Evolutionary conservation across 2,329 filamentous ascomycete species (phyloP).

Genomic region (Diplodia scrobiculata): DNA sequence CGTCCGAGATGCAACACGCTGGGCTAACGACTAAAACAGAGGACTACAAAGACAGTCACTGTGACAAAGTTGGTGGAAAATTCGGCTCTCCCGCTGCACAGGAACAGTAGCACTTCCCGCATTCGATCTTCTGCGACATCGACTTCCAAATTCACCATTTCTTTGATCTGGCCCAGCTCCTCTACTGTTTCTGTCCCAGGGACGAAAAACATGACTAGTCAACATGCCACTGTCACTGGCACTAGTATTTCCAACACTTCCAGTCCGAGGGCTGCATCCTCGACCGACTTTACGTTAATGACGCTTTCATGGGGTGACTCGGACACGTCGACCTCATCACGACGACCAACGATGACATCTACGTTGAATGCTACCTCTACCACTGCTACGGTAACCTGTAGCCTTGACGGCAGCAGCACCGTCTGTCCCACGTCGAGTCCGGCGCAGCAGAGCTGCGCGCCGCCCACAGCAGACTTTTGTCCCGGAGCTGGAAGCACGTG

Average conservation of each 20-base stretch:
- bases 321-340: background rate
- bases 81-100: background rate
- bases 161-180: background rate
- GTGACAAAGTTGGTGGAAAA: background rate
- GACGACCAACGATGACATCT: background rate
- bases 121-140: background rate
- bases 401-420: background rate
- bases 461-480: background rate
- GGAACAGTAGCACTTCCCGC: background rate
- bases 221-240: background rate
- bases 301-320: too few relatives aligned
- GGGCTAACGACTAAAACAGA: background rate
- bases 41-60: background rate
- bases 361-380: background rate
- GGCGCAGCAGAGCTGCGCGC: background rate
- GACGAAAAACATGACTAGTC: background rate
- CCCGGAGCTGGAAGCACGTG: background rate
- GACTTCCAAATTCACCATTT: background rate
- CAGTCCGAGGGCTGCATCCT: background rate
- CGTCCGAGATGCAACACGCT: background rate
- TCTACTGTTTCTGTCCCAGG: background rate
- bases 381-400: background rate
- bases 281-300: background rate
- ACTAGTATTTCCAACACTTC: background rate
- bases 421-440: background rate